Conservation (phyloP, 306 rosid species). For the Quercus alba region DNA sequence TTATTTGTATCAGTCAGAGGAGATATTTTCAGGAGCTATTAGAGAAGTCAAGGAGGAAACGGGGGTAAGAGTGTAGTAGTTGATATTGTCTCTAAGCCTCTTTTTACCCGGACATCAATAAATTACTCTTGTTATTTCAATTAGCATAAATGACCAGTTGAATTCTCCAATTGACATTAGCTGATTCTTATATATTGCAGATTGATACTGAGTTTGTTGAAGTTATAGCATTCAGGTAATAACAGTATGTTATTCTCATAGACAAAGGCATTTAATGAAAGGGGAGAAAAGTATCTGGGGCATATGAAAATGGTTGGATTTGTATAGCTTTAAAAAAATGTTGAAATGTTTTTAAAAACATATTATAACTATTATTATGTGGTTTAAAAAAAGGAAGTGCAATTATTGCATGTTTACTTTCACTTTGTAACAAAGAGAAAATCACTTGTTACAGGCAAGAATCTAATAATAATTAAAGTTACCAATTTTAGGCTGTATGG, state of each 20-base stretch:
- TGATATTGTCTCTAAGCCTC: neutral
- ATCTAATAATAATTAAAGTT: neutral
- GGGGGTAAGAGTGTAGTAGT: conserved; percentile 48
- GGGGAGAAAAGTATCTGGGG: neutral
- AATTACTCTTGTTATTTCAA: neutral
- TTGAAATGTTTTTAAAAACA: too few relatives aligned
- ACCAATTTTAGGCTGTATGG: neutral
- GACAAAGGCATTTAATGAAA: neutral
- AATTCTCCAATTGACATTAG: conserved; percentile 15
- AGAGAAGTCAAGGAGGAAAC: conserved; percentile 99
- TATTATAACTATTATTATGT: too few relatives aligned
- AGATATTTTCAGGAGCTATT: conserved; percentile 81
- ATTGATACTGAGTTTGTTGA: conserved; percentile 82
- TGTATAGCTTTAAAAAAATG: too few relatives aligned
- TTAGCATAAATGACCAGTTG: neutral
- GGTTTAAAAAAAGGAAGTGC: neutral
- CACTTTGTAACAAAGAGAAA: neutral
- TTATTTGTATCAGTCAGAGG: conserved; percentile 64
- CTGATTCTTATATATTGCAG: conserved; percentile 47
- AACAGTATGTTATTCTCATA: neutral
- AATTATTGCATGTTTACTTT: neutral
- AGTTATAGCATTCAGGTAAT: conserved; percentile 94
- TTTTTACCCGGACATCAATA: neutral
- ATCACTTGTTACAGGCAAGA: neutral
- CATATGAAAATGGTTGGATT: neutral